Evolutionary conservation across 257 asterid species (phyloP).

Genomic region (Solanum clarkiae): DNA sequence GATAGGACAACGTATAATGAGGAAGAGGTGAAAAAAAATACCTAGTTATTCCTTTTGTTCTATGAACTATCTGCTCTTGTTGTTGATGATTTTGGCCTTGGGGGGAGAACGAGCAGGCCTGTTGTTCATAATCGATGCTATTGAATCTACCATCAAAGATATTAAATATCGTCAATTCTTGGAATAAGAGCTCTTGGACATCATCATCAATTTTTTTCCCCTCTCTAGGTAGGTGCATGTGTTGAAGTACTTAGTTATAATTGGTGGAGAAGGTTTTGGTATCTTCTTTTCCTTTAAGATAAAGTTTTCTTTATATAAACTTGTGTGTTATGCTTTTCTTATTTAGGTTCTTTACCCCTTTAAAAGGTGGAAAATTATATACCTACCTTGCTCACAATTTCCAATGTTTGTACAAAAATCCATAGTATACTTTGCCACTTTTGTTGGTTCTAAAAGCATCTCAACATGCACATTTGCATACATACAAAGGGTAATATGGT

Average conservation of each 20-base stretch:
- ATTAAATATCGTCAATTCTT: background rate
- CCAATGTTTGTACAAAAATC: background rate
- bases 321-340: background rate
- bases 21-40: background rate
- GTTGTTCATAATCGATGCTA: background rate
- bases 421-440: background rate
- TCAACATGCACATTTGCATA: background rate
- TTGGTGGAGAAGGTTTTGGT: slow-evolving; percentile 70
- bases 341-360: background rate
- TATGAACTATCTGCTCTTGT: background rate
- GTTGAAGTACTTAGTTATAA: slow-evolving; percentile 26
- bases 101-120: background rate
- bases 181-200: background rate
- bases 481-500: background rate
- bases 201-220: background rate
- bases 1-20: background rate
- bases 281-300: slow-evolving; percentile 53
- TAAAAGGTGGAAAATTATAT: background rate
- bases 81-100: background rate
- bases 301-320: slow-evolving; percentile 33
- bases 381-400: background rate
- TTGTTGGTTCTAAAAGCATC: background rate
- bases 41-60: background rate
- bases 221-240: background rate
- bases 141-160: background rate